Evolutionary conservation across 176 grass and related monocot genomes (phyloP), one percentile per base, ranked within the genome.

Genomic region (Aegilops bicornis): DNA sequence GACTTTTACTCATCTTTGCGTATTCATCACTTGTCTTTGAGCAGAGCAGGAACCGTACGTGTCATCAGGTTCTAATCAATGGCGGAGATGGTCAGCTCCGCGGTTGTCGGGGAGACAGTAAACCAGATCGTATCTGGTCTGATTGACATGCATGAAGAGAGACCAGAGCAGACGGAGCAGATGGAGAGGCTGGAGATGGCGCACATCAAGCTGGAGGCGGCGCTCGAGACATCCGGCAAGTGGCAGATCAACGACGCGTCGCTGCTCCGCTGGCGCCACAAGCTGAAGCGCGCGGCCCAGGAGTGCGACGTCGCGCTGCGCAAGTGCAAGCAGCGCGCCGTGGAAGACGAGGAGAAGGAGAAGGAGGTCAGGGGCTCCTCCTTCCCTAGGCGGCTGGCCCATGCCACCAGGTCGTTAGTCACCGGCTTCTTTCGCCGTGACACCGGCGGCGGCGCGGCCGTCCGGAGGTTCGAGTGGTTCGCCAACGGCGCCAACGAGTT

Each of bases 121-220:
- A 69, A 33, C 66, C 16, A 19, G 8, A 22, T 69, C 17, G 9
- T 32, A 4, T 20, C 31, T 9, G 16, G 32, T 8, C 66, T 69
- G 16, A 20, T 27, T 36, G 45, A 23, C 80, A 82, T 16, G 64
- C 29, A 23, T 10, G 52, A 32, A 14, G 79, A 82, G 15, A 17
- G 15, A 52, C 48, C 48, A 52, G 48, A 52, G 48, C 13, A 9
- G 68, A 52, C 13, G 31, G 27, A 69, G 48, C 48, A 52, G 15
- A 52, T 69, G 47, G 43, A 82, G 45, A 81, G 78, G 79, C 11
- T 54, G 19, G 64, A 82, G 42, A 82, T 69, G 79, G 80, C 80
- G 32, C 80, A 56, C 11, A 24, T 70, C 45, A 82, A 19, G 30
- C 5, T 73, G 69, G 69, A 73, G 69, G 36, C 33, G 4, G 36